Conservation (phyloP, 2,329 filamentous ascomycete genomes). For the Stemphylium beticola region DNA sequence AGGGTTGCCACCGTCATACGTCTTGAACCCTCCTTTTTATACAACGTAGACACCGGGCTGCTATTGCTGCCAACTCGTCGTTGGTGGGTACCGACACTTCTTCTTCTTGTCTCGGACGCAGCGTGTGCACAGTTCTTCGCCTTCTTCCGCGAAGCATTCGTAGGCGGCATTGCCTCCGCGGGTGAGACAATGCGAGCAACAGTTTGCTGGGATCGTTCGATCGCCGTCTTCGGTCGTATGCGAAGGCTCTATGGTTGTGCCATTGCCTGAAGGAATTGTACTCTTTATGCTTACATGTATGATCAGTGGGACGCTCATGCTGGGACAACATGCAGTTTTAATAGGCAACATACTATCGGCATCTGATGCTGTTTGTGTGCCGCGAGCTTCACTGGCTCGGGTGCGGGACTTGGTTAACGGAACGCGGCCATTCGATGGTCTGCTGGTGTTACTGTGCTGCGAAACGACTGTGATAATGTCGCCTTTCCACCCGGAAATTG, state of each 20-base stretch:
- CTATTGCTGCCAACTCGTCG: conserved; percentile 14
- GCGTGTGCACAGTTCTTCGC: conserved; percentile 10
- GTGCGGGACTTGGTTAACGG: conserved; percentile 1
- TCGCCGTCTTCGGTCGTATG: background rate
- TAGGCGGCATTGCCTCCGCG: conserved; percentile 26
- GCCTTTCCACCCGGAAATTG: background rate
- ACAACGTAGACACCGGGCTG: conserved; percentile 23
- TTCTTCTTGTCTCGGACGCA: conserved; percentile 15
- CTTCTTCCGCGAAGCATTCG: conserved; percentile 14
- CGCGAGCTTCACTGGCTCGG: background rate
- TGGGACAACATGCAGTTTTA: background rate
- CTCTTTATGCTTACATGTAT: background rate
- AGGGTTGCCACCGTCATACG: conserved; percentile 8
- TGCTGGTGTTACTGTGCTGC: background rate
- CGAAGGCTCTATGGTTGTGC: background rate
- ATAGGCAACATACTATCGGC: conserved; percentile 2
- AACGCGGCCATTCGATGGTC: background rate
- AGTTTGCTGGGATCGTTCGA: conserved; percentile 8
- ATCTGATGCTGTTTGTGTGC: background rate
- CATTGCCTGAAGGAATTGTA: background rate
- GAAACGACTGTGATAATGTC: conserved; percentile 4
- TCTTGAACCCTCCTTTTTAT: conserved; percentile 20
- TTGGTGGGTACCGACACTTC: conserved; percentile 16
- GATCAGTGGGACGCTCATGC: background rate
- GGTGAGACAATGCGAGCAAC: conserved; percentile 19